Evolutionary conservation across 2,329 filamentous ascomycete species (phyloP).

Genomic region (Cordyceps sp.): DNA sequence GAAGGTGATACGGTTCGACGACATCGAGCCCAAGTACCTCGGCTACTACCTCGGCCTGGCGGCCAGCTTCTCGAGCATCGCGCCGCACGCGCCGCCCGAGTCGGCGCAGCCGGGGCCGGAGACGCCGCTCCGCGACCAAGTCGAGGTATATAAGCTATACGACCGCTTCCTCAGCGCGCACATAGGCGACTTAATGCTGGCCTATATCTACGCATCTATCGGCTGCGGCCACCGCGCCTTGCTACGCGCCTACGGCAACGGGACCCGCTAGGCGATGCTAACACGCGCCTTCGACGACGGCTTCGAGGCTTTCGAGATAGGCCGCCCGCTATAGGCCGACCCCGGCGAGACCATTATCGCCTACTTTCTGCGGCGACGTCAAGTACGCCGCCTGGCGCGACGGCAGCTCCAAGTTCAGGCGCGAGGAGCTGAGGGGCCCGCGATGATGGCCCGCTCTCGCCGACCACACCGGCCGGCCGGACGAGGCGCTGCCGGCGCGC

Average conservation of each 20-base stretch:
- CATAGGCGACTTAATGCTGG: constrained; percentile 13
- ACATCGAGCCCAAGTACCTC: constrained; percentile 16
- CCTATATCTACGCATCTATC: constrained; percentile 13
- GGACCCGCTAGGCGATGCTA: constrained; percentile 11
- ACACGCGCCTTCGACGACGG: constrained; percentile 18
- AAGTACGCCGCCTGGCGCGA: constrained; percentile 11
- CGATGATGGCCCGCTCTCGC: no score
- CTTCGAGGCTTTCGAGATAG: constrained; percentile 13
- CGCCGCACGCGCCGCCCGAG: constrained; percentile 11
- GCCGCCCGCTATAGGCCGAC: constrained; percentile 7
- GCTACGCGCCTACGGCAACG: constrained; percentile 10
- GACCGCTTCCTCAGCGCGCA: constrained; percentile 15
- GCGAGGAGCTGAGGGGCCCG: constrained; percentile 10
- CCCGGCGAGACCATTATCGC: constrained; percentile 10
- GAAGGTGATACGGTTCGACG: constrained; percentile 12
- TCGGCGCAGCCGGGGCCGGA: constrained; percentile 2
- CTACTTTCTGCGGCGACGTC: constrained; percentile 17
- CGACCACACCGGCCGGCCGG: no score
- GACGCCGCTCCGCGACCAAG: constrained; percentile 13
- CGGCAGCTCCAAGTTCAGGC: constrained; percentile 9
- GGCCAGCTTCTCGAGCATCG: constrained; percentile 16
- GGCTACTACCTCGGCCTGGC: constrained; percentile 17
- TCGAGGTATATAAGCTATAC: constrained; percentile 20
- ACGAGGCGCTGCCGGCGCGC: no score
- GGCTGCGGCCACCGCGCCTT: constrained; percentile 16